Conservation (phyloP, 169 alveolate genomes). For the Cyclospora cayetanensis region DNA sequence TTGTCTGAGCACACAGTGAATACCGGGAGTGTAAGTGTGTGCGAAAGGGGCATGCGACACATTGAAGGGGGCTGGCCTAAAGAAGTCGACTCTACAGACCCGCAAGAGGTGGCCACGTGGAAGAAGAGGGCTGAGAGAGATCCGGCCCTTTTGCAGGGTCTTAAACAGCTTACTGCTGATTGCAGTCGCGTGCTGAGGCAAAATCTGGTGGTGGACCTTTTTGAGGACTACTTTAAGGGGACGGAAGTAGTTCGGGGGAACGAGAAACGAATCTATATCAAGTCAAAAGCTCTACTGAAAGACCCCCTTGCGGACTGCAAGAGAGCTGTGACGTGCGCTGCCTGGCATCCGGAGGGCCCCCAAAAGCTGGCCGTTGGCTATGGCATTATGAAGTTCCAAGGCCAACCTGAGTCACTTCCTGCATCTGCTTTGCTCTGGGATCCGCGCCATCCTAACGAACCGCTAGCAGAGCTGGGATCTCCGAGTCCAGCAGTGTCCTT, state of each 20-base stretch:
- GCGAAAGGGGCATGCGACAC: slow-evolving; percentile 88
- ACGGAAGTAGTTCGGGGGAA: slow-evolving; percentile 35
- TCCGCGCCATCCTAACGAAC: slow-evolving; percentile 87
- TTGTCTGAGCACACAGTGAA: slow-evolving; percentile 88
- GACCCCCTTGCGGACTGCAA: slow-evolving; percentile 83
- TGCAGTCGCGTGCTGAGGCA: slow-evolving; percentile 86
- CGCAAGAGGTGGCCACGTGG: slow-evolving; percentile 89
- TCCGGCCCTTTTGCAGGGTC: slow-evolving; percentile 84
- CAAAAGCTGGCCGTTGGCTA: slow-evolving; percentile 89
- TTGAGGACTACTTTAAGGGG: slow-evolving; percentile 91
- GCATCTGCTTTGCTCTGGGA: slow-evolving; percentile 92
- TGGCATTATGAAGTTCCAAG: slow-evolving; percentile 86
- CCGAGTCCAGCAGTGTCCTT: slow-evolving; percentile 81
- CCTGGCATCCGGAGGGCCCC: slow-evolving; percentile 93
- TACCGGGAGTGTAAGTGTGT: slow-evolving; percentile 87
- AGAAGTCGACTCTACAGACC: slow-evolving; percentile 90
- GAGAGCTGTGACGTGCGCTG: slow-evolving; percentile 88
- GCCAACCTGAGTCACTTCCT: slow-evolving; percentile 93
- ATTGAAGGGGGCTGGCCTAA: slow-evolving; percentile 95
- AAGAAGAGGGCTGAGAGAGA: slow-evolving; percentile 89
- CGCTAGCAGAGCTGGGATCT: slow-evolving; percentile 75
- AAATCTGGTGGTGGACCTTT: slow-evolving; percentile 91
- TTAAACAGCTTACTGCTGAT: slow-evolving; percentile 82
- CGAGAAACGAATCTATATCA: slow-evolving; percentile 38
- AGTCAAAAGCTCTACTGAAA: slow-evolving; percentile 49